Conservation (phyloP, 257 asterid species). For the Cynanchum wilfordii region DNA sequence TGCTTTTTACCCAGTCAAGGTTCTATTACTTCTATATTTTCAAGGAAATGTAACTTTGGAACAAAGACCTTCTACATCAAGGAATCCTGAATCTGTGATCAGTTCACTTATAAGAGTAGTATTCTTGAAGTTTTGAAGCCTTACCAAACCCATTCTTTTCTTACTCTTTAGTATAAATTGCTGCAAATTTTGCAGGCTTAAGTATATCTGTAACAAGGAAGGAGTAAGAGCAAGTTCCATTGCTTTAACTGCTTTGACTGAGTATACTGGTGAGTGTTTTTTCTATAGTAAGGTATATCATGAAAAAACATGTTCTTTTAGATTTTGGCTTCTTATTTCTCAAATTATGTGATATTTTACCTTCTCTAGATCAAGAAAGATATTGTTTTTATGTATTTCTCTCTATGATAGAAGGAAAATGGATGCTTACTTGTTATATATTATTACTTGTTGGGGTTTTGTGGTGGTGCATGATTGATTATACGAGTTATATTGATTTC, state of each 20-base stretch:
- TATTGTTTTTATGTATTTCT: not conserved
- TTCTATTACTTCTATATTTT: not conserved
- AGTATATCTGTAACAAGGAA: constrained; percentile 82
- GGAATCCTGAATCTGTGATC: not conserved
- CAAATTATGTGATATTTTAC: not conserved
- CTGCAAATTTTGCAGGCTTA: constrained; percentile 53
- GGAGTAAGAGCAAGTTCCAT: constrained; percentile 65
- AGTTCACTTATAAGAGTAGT: not conserved
- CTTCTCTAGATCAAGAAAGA: not conserved
- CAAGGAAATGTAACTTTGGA: not conserved
- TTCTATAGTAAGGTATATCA: not conserved
- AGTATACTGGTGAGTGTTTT: constrained; percentile 63
- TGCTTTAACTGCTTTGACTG: constrained; percentile 77
- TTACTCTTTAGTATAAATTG: constrained; percentile 13
- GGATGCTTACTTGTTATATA: not conserved
- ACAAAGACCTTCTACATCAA: not conserved
- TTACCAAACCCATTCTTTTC: not conserved
- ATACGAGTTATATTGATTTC: not conserved
- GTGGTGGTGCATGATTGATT: not conserved
- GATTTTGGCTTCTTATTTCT: not conserved
- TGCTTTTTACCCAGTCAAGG: not conserved
- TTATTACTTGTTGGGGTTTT: not conserved
- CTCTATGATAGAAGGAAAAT: no score
- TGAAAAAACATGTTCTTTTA: not conserved
- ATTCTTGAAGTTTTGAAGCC: not conserved